These are phyloP conservation scores for Pichia sp. DNA, from an alignment of 1,139 yeast genomes.

Conservation along the genomic window DNA sequence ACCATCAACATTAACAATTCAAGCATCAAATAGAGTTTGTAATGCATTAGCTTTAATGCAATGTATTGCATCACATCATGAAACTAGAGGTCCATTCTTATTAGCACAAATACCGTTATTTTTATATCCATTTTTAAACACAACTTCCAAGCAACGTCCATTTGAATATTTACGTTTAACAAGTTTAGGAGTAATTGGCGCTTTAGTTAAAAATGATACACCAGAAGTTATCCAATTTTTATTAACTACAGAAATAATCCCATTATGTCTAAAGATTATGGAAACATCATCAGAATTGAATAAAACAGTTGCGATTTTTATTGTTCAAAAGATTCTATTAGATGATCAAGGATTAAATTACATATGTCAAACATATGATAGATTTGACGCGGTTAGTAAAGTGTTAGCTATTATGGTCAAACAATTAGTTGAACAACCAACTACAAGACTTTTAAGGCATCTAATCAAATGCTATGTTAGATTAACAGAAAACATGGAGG, in stretches of 20 bases:
- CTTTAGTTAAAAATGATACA: conserved; percentile 90
- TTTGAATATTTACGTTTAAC: conserved; percentile 91
- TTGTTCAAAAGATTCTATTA: conserved; percentile 82
- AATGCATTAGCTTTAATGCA: conserved; percentile 91
- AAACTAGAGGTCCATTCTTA: conserved; percentile 76
- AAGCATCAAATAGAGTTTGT: conserved; percentile 90
- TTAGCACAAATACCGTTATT: conserved; percentile 90
- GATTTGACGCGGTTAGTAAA: conserved; percentile 89
- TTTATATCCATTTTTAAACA: conserved; percentile 86
- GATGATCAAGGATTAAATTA: conserved; percentile 90
- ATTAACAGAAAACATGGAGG: conserved; percentile 83
- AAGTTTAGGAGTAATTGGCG: conserved; percentile 94
- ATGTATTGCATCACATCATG: conserved; percentile 93
- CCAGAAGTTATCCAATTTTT: conserved; percentile 90
- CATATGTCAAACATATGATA: conserved; percentile 90
- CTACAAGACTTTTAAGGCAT: conserved; percentile 83
- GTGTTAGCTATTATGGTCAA: conserved; percentile 87
- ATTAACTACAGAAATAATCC: conserved; percentile 90
- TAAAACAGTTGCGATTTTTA: conserved; percentile 93
- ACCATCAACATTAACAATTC: conserved; percentile 80
- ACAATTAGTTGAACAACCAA: conserved; percentile 61
- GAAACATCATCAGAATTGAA: conserved; percentile 91
- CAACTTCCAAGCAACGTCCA: conserved; percentile 85
- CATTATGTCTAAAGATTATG: conserved; percentile 89
- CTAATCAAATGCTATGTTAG: conserved; percentile 92